Evolutionary conservation across 148 eudicot genomes (phyloP), one percentile per base, ranked within the genome.

Genomic region (Mesembryanthemum crystallinum): DNA sequence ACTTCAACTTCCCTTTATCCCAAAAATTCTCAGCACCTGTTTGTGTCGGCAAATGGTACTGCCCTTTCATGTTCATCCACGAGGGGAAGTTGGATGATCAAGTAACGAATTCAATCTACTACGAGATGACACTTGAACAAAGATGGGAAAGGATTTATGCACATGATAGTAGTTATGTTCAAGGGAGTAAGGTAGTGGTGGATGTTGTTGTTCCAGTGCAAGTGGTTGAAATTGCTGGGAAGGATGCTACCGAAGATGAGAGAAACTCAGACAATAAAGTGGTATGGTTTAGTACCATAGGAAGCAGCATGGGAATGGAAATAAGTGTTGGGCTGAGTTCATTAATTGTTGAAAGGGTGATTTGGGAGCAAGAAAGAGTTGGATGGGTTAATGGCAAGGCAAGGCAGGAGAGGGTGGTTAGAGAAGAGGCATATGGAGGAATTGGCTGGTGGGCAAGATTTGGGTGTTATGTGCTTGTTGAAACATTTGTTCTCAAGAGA

Each of bases 401-500:
- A 69, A 81, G 76, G 39, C 81, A 76, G n/a, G 84, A 71, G 49
- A 88, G 82, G 27, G 71, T 88, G 37, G 33, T 61, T 24, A 82
- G 84, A 33, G 79, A 29, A n/a, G 85, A 80, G 67, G 84, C 80
- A 73, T 76, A 78, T 73, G 80, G 70, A 58, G 82, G 83, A 29
- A 72, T 66, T 29, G 78, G 69, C 35, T 82, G 77, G 70, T 88
- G 91, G 88, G 83, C 70, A 42, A 86, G 45, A 68, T 86, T 88
- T 75, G 88, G 85, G 18, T 88, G 90, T 75, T 89, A 86, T 84
- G 83, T 89, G 37, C 81, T 86, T 84, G 87, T 87, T 59, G 93
- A 87, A 77, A 86, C 88, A 28, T 87, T 87, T 78, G 79, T 81
- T 17, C 55, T 86, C 37, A 86, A 72, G 57, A 87, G 90, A 78